These are phyloP conservation scores for Ramularia collo-cygni DNA, from an alignment of 2,329 filamentous ascomycete genomes.

Conservation along the genomic window DNA sequence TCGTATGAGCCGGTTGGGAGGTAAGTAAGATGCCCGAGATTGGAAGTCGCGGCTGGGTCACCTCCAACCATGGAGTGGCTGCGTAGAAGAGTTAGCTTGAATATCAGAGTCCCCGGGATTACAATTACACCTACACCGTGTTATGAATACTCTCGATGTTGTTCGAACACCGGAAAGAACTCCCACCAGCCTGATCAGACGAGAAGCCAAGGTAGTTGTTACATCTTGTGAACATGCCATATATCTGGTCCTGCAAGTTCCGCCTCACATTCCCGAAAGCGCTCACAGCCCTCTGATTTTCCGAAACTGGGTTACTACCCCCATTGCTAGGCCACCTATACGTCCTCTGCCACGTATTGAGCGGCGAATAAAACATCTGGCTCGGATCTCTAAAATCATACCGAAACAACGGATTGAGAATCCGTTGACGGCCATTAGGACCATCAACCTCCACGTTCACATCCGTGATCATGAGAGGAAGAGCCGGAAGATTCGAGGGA, in stretches of 20 bases:
- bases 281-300: conserved; percentile 10
- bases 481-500: conserved; percentile 11
- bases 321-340: conserved; percentile 26
- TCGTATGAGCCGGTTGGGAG: conserved; percentile 68
- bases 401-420: conserved; percentile 24
- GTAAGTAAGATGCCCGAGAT: conserved; percentile 59
- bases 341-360: conserved; percentile 25
- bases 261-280: conserved; percentile 25
- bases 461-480: conserved; percentile 22
- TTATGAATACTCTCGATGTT: conserved; percentile 32
- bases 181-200: conserved; percentile 22
- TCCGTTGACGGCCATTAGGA: conserved; percentile 21
- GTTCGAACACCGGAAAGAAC: conserved; percentile 24
- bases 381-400: conserved; percentile 19
- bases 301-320: conserved; percentile 15
- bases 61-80: conserved; percentile 27
- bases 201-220: conserved; percentile 27
- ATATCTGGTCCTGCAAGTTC: conserved; percentile 27
- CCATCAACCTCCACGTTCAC: conserved; percentile 21
- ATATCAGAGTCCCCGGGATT: too few species aligned
- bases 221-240: conserved; percentile 29
- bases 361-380: conserved; percentile 24
- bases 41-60: conserved; percentile 12
- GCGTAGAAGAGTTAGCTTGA: too few species aligned
- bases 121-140: conserved; percentile 22